These are phyloP conservation scores for Arthrobotrys sinensis DNA, from an alignment of 2,329 filamentous ascomycete species.

Conservation along the genomic window DNA sequence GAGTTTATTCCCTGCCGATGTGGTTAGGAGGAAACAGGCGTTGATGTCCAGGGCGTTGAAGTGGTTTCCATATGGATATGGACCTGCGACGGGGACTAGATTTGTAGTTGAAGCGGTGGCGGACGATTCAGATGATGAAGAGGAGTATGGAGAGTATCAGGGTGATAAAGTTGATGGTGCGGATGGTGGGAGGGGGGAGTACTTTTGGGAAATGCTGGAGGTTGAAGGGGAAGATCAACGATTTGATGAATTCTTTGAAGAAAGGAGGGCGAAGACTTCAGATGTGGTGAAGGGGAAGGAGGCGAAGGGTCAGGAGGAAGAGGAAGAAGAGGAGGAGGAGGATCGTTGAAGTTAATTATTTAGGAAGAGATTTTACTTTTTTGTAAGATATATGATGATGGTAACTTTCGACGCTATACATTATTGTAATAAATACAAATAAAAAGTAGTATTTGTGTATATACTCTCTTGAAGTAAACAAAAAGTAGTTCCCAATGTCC, in stretches of 20 bases:
- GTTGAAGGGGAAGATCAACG: constrained; percentile 39
- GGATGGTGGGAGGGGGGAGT: constrained; percentile 36
- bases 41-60: constrained; percentile 69
- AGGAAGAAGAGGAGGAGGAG: neutral
- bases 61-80: constrained; percentile 71
- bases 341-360: neutral
- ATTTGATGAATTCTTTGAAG: constrained; percentile 58
- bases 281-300: constrained; percentile 11
- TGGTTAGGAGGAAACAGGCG: constrained; percentile 67
- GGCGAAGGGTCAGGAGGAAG: constrained; percentile 17
- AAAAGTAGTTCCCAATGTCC: neutral
- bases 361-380: too few species aligned
- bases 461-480: constrained; percentile 18
- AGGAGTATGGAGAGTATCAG: constrained; percentile 69
- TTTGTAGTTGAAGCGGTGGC: constrained; percentile 71
- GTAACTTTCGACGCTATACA: constrained; percentile 39
- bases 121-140: constrained; percentile 68
- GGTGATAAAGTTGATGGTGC: constrained; percentile 64
- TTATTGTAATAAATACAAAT: constrained; percentile 55
- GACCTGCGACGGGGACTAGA: constrained; percentile 68
- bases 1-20: constrained; percentile 66
- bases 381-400: too few species aligned
- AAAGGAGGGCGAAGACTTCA: constrained; percentile 46
- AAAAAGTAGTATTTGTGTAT: constrained; percentile 22
- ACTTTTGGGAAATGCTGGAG: constrained; percentile 52